phyloP scores from a whole-genome alignment of 306 rosid species.

The Cyamopsis tetragonoloba region DNA sequence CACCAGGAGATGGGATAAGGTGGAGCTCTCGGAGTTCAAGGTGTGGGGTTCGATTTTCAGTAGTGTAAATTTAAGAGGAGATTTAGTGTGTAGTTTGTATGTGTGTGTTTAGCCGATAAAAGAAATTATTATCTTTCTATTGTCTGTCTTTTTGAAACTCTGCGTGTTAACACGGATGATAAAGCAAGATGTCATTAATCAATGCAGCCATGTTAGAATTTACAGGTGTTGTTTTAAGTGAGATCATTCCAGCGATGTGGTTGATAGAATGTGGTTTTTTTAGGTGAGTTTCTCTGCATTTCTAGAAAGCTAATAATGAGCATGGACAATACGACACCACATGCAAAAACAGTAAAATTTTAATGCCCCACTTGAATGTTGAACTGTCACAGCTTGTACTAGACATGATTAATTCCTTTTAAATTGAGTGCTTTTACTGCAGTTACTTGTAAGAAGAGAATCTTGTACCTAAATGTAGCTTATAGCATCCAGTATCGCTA shows the following conservation, averaged over 20 bases:
- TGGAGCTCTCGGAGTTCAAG: too few relatives aligned
- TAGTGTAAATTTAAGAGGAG: too few relatives aligned
- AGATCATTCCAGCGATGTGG: conserved; percentile 1
- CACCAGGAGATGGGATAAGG: too few relatives aligned
- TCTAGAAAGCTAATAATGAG: conserved; percentile 6
- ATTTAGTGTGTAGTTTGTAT: too few relatives aligned
- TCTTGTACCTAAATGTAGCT: background rate
- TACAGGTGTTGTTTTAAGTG: background rate
- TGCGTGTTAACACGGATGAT: background rate
- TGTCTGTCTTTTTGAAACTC: background rate
- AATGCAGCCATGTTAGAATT: conserved; percentile 12
- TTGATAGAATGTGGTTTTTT: conserved; percentile 12
- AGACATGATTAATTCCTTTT: background rate
- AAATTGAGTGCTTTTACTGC: background rate
- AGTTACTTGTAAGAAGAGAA: background rate
- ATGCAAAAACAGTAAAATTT: background rate
- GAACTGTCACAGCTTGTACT: background rate
- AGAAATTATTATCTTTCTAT: background rate
- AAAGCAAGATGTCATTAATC: background rate
- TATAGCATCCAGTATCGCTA: background rate
- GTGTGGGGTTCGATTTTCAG: too few relatives aligned
- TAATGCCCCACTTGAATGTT: background rate
- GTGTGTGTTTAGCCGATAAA: too few relatives aligned
- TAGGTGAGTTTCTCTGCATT: background rate
- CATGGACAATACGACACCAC: background rate